A percentile compares a stretch with the other conserved stretches of the same genome.
These are phyloP conservation scores for Trypanosoma boissoni DNA, from an alignment of 208 protist genomes.

Conservation along the genomic window DNA sequence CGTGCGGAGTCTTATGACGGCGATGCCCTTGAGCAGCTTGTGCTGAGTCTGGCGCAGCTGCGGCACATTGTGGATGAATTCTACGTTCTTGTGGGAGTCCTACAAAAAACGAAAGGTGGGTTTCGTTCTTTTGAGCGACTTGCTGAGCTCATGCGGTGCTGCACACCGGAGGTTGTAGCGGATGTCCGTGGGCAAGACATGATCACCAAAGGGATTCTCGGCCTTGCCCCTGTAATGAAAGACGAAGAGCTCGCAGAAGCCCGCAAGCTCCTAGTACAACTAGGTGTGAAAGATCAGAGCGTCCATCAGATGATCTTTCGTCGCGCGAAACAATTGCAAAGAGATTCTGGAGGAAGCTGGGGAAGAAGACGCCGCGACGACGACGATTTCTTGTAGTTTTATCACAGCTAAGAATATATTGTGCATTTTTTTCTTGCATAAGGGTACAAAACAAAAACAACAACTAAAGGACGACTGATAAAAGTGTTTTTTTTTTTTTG, in stretches of 20 bases:
- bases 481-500: slow-evolving; percentile 2
- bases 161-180: slow-evolving; percentile 33
- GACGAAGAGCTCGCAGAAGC: slow-evolving; percentile 53
- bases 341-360: slow-evolving; percentile 23
- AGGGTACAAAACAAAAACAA: no score
- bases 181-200: slow-evolving; percentile 35
- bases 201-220: slow-evolving; percentile 43
- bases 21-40: slow-evolving; percentile 44
- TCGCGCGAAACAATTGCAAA: slow-evolving; percentile 34
- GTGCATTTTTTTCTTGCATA: not conserved
- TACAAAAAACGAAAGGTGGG: slow-evolving; percentile 57
- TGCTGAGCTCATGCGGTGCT: slow-evolving; percentile 37
- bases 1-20: slow-evolving; percentile 57
- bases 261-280: slow-evolving; percentile 33
- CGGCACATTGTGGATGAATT: slow-evolving; percentile 84
- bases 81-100: slow-evolving; percentile 41
- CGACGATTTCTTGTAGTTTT: slow-evolving; percentile 24
- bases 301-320: slow-evolving; percentile 42
- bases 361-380: slow-evolving; percentile 13
- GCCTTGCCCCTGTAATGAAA: slow-evolving; percentile 45
- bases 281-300: slow-evolving; percentile 29
- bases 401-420: not conserved
- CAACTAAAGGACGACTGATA: not conserved
- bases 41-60: slow-evolving; percentile 58
- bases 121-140: slow-evolving; percentile 48